Evolutionary conservation across 2,329 filamentous ascomycete genomes (phyloP).

Genomic region (Fusarium sp.): DNA sequence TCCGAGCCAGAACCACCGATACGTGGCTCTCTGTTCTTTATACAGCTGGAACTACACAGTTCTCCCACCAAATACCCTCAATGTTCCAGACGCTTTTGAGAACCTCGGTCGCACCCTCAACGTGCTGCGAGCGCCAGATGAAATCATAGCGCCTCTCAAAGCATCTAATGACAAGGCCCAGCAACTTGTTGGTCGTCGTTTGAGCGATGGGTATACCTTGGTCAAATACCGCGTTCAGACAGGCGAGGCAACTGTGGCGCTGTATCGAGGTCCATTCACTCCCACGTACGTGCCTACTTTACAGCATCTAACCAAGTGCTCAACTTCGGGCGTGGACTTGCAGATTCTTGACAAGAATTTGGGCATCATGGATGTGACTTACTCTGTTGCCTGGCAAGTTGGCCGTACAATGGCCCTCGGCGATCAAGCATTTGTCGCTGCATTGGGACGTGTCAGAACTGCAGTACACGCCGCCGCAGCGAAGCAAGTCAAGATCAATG

Average conservation of each 20-base stretch:
- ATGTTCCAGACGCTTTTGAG: slow-evolving; percentile 47
- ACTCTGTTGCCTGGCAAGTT: slow-evolving; percentile 55
- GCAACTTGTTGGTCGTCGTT: slow-evolving; percentile 14
- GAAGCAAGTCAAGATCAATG: not conserved
- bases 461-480: not conserved
- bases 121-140: slow-evolving; percentile 14
- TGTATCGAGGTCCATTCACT: not conserved
- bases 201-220: slow-evolving; percentile 53
- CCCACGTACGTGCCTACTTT: not conserved
- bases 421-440: slow-evolving; percentile 44
- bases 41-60: slow-evolving; percentile 53
- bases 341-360: slow-evolving; percentile 51
- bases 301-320: slow-evolving; percentile 28
- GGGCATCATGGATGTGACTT: slow-evolving; percentile 56
- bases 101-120: slow-evolving; percentile 31
- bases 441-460: slow-evolving; percentile 28
- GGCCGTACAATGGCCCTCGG: slow-evolving; percentile 52
- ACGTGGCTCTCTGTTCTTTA: slow-evolving; percentile 49
- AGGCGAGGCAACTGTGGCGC: not conserved
- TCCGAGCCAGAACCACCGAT: slow-evolving; percentile 7
- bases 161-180: not conserved
- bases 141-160: not conserved
- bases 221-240: not conserved
- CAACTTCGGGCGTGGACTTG: slow-evolving; percentile 48
- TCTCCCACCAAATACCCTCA: slow-evolving; percentile 46